Conservation (phyloP, 176 grass and related monocot genomes). For the Carex cristatella region DNA sequence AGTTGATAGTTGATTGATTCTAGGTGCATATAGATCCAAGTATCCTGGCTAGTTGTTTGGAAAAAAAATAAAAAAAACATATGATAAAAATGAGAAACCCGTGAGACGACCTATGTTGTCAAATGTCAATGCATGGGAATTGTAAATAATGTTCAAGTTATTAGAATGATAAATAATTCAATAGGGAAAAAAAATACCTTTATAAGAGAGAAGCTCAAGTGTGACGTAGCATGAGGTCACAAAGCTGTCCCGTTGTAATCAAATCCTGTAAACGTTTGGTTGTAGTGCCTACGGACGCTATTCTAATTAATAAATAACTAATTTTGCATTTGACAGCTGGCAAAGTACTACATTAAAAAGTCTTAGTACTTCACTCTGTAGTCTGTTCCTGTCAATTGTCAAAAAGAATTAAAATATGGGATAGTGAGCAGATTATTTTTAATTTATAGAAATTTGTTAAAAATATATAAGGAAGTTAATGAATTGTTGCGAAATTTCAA, state of each 20-base stretch:
- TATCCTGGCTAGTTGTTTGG: not conserved
- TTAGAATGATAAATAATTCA: not conserved
- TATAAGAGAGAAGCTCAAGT: not conserved
- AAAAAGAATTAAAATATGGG: too few species aligned
- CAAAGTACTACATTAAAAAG: too few species aligned
- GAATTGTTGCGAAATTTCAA: too few species aligned
- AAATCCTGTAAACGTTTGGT: too few species aligned
- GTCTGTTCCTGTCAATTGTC: too few species aligned
- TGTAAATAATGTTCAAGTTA: not conserved
- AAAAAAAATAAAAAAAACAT: not conserved
- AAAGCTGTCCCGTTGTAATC: not conserved
- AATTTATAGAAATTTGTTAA: too few species aligned
- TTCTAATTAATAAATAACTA: too few species aligned
- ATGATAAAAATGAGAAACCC: not conserved
- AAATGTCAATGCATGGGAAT: not conserved
- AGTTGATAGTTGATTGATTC: constrained; percentile 3
- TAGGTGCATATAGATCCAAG: constrained; percentile 8
- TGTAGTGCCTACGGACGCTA: too few species aligned
- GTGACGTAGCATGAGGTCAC: not conserved
- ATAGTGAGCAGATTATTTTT: too few species aligned
- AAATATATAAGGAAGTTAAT: too few species aligned
- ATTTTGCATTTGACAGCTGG: too few species aligned
- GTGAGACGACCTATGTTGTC: not conserved
- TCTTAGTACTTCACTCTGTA: too few species aligned
- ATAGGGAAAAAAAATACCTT: not conserved